Base-by-base conservation (phyloP, 225 moss, liverwort and hornwort species). In the Sphagnum tenellum region DNA sequence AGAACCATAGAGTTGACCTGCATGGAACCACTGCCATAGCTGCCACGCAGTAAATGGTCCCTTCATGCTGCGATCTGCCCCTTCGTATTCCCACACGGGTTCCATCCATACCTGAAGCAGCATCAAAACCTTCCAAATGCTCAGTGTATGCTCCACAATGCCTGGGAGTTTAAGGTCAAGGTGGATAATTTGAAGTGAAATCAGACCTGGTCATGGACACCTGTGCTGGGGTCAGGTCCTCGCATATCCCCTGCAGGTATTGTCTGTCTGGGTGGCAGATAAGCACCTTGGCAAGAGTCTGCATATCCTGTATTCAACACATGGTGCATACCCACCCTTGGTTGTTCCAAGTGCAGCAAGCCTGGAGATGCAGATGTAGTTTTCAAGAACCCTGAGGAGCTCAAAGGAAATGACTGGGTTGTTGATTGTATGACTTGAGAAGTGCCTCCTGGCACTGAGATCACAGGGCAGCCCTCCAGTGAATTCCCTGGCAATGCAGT, bases 21-120 rank as follows among this genome's bases (percentile, higher is more conserved):
- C 61, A 59, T 82, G 66, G 57, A 89, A 83, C 90, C 89, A 90
- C 46, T 90, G 81, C 70, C 72, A 74, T 48, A 94, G 76, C 74
- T 94, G 89, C 80, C 80, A 77, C 11, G 76, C 68, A 49, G 80
- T 73, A 65, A 81, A 81, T 58, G 65, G 76, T 47, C 80, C 80
- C 71, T 81, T 70, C 80, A 77, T 77, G 45, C 71, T 60, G 67
- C 80, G 76, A 71, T 76, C 80, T 48, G 68, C 76, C 44, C 80
- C 80, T 71, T 71, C 68, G 63, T 81, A 81, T 50, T 77, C 80
- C 80, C 80, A 81, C 73, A 76, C 76, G 9, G 65, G 74, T 58
- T 81, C 80, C 61, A 53, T 55, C 76, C 76, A 81, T 52, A 77
- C 56, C 80, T 81, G 76, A 55, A 71, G 3, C 52, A 52, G 6